These are phyloP conservation scores for Euphorbia tirucalli DNA, from an alignment of 345 rosid genomes.

Conservation along the genomic window DNA sequence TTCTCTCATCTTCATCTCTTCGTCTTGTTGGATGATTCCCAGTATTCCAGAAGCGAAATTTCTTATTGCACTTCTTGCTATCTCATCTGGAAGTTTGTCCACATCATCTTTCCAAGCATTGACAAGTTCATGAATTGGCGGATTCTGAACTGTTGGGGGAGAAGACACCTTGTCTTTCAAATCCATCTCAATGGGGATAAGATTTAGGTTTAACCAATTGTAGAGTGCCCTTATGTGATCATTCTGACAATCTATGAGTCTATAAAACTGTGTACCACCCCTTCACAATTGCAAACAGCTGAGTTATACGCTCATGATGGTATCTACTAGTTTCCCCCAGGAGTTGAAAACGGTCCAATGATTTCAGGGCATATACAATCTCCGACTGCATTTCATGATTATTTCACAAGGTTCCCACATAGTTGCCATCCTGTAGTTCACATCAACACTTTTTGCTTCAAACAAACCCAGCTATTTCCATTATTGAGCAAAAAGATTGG, in stretches of 20 bases:
- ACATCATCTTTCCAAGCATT: slow-evolving; percentile 60
- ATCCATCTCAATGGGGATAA: slow-evolving; percentile 72
- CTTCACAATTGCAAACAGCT: slow-evolving; percentile 59
- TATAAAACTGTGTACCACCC: slow-evolving; percentile 72
- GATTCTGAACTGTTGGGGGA: slow-evolving; percentile 63
- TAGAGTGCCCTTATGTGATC: slow-evolving; percentile 59
- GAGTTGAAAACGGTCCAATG: slow-evolving; percentile 46
- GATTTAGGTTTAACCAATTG: slow-evolving; percentile 70
- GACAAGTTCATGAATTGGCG: slow-evolving; percentile 66
- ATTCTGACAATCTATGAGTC: slow-evolving; percentile 70
- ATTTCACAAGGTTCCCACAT: slow-evolving; percentile 83
- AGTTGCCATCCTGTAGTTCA: slow-evolving; percentile 63
- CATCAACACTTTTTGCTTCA: background rate
- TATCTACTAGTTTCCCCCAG: slow-evolving; percentile 71
- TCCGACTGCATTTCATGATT: slow-evolving; percentile 61
- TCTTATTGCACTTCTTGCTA: slow-evolving; percentile 59
- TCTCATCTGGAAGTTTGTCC: slow-evolving; percentile 59
- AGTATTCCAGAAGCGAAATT: slow-evolving; percentile 63
- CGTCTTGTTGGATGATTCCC: slow-evolving; percentile 62
- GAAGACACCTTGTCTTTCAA: slow-evolving; percentile 97
- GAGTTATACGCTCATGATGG: slow-evolving; percentile 67
- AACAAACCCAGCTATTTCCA: background rate
- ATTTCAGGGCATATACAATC: slow-evolving; percentile 37
- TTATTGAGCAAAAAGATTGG: background rate
- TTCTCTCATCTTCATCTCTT: slow-evolving; percentile 54